These are phyloP conservation scores for Metarhizium anisopliae DNA, from an alignment of 2,329 filamentous ascomycete genomes.

Conservation along the genomic window DNA sequence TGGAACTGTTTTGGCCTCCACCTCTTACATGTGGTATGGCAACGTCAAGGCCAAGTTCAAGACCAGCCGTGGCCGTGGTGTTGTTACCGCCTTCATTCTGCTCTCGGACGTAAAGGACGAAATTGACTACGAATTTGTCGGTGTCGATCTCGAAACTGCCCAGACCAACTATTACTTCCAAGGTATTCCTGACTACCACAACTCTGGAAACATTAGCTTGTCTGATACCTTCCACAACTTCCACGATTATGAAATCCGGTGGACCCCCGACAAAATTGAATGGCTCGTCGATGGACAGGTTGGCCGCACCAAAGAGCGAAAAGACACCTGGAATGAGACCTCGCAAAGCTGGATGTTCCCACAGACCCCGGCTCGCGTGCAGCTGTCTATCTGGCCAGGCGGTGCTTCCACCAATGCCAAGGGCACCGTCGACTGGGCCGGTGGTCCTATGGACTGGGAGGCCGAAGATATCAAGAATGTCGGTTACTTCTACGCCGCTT, in stretches of 20 bases:
- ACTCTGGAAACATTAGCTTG: slow-evolving; percentile 61
- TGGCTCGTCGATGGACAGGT: slow-evolving; percentile 81
- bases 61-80: slow-evolving; percentile 75
- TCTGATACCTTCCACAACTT: slow-evolving; percentile 66
- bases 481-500: slow-evolving; percentile 81
- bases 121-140: slow-evolving; percentile 94
- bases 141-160: slow-evolving; percentile 63
- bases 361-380: slow-evolving; percentile 82
- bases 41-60: slow-evolving; percentile 80
- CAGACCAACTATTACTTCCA: slow-evolving; percentile 98
- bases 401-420: slow-evolving; percentile 68
- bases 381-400: slow-evolving; percentile 94
- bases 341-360: slow-evolving; percentile 77
- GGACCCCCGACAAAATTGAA: slow-evolving; percentile 76
- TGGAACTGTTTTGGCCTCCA: slow-evolving; percentile 77
- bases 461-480: slow-evolving; percentile 68
- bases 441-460: slow-evolving; percentile 79
- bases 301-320: slow-evolving; percentile 64
- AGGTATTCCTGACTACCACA: slow-evolving; percentile 77
- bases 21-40: slow-evolving; percentile 94
- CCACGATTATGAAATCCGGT: slow-evolving; percentile 90
- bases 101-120: slow-evolving; percentile 95
- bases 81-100: slow-evolving; percentile 95
- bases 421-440: slow-evolving; percentile 87
- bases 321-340: slow-evolving; percentile 79